Base-by-base conservation (phyloP, 2,329 filamentous ascomycete species). In the Fusarium sp. region DNA sequence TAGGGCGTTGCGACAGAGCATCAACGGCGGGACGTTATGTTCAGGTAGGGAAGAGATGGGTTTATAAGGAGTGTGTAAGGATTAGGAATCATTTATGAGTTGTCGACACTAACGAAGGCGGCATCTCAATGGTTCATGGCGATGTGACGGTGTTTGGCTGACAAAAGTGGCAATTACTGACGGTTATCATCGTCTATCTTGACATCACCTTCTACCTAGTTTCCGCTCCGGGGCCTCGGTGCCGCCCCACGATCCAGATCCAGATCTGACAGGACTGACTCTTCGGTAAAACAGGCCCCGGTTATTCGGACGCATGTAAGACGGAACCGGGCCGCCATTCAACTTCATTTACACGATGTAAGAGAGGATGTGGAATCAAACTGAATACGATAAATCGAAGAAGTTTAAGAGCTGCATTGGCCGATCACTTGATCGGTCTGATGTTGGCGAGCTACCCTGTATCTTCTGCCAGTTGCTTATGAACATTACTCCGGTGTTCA, bases 1-100 rank as follows among this genome's bases (percentile, higher is more conserved):
- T 18, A 80, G 59, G 64, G 77, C 75, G 75, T 79, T 76, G 72
- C 78, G 76, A 59, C 75, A 77, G 63, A 84, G 81, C 83, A 85
- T 82, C 72, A 78, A 79, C 62, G 74, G 76, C 70, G 50, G 70
- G 28, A 59, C 67, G 48, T 59, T 60, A 52, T 59, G 15, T 56
- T 54, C 32, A 20, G 45, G n/a, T 34, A 20, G 45, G n/a, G 42
- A 24, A 24, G 20, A 18, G 28, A 45, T 47, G 34, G 28, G 34
- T 47, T 77, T 62, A 62, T 56, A 60, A 50, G 14, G 41, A 62
- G 6, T 18, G 41, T 45, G 51, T 51, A 45, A 52, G 48, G 54
- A 76, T 73, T 41, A 63, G 67, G 60, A 72, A 63, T 65, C 59
- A 65, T 62, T 60, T 48, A 51, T 36, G 52, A 30, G 28, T 39